Conservation (phyloP, 306 rosid species). For the Hippophae rhamnoides region DNA sequence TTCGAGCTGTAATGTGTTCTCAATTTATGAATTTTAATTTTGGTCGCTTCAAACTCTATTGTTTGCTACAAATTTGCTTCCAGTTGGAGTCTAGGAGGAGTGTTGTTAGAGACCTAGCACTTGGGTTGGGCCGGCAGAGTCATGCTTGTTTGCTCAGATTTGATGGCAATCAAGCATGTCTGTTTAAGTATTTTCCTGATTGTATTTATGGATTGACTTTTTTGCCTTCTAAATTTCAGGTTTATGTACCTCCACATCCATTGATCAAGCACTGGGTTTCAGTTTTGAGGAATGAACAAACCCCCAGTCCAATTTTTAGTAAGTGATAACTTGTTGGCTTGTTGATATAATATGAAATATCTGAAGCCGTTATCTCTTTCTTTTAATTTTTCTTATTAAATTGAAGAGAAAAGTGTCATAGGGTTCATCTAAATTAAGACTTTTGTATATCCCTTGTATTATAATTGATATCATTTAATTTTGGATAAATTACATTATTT, state of each 20-base stretch:
- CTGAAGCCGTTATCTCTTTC: too few relatives aligned
- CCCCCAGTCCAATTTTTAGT: conserved; percentile 83
- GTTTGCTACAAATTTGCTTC: not conserved
- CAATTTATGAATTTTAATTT: conserved; percentile 5
- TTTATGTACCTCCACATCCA: conserved; percentile 83
- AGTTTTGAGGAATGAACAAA: conserved; percentile 76
- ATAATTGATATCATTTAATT: too few relatives aligned
- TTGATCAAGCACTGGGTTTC: conserved; percentile 99
- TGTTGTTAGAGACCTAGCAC: not conserved
- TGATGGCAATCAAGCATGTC: not conserved
- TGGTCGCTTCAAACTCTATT: not conserved
- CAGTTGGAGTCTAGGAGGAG: not conserved
- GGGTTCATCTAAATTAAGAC: too few relatives aligned
- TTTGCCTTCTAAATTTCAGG: conserved; percentile 29
- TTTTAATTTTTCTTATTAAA: too few relatives aligned
- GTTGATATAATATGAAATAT: too few relatives aligned
- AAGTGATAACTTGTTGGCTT: conserved; percentile 19
- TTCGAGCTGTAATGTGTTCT: not conserved
- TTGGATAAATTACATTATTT: too few relatives aligned
- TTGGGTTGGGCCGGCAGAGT: not conserved
- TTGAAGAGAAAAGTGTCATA: too few relatives aligned
- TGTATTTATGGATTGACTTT: conserved; percentile 7
- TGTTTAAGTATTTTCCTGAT: conserved; percentile 1
- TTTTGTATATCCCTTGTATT: too few relatives aligned
- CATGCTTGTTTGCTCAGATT: not conserved